Evolutionary conservation across 2,329 filamentous ascomycete genomes (phyloP), one percentile per base, ranked within the genome.

Genomic region (Xylaria arbuscula): DNA sequence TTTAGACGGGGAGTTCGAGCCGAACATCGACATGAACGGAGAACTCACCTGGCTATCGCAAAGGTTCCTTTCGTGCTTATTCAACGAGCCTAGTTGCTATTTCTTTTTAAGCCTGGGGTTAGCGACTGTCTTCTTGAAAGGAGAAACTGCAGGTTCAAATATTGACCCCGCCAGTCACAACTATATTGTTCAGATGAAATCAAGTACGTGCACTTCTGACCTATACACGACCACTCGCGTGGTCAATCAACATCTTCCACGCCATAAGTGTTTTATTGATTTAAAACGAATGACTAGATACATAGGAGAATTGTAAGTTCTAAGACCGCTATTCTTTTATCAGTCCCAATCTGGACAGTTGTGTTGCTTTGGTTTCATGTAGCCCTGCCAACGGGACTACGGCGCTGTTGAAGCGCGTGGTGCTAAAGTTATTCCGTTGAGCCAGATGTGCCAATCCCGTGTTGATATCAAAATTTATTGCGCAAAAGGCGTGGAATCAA

Each of bases 241-340:
- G 17, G 50, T 54, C 50, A 36, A 36, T 54, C 28, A 54, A 54
- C 28, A 54, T 5, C 28, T 54, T 36, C 28, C 50, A 19, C 50
- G 50, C 50, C 50, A 54, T 19, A 53, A n/a, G 28, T 53, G 11
- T 53, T 50, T 51, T n/a, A 34, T 53, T 53, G 24, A 53, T 53
- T 53, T 7, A 53, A 50, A 53, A 53, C 13, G 50, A 53, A 13
- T 54, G 28, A 54, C 28, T 54, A 54, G 50, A 34, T 54, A 54
- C 28, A 54, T 36, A 19, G 17, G 2, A n/a, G 11, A n/a, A 19
- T 19, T 8, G 4, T 15, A 36, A 54, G 11, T 6, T 10, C 50
- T 17, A 54, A 36, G 2, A 36, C 17, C 17, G 15, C 17, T n/a
- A 15, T 54, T 54, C 11, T 7, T 6, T 51, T 17, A 28, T 1